Evolutionary conservation across 1,284 basidiomycete species (phyloP).

Genomic region (Lignosus rhinocerotis): DNA sequence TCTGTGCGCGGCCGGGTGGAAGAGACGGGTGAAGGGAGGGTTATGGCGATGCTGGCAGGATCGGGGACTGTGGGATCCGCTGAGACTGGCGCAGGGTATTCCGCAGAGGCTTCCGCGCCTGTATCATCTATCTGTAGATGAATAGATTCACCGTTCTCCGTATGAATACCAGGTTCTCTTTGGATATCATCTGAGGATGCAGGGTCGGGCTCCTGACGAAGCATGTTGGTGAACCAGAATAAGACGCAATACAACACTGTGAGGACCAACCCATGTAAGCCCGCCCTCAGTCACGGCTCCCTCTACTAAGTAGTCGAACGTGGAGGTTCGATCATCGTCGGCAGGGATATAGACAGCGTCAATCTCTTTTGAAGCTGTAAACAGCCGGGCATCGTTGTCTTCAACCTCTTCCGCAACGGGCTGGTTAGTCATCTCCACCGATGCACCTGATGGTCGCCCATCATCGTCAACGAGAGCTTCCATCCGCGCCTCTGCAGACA

Average conservation of each 20-base stretch:
- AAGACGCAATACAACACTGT: neutral
- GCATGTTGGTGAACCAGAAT: neutral
- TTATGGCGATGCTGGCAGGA: slow-evolving; percentile 33
- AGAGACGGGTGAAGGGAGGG: slow-evolving; percentile 22
- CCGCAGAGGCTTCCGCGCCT: neutral
- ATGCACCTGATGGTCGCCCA: neutral
- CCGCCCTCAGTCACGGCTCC: slow-evolving; percentile 26
- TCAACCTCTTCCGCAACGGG: slow-evolving; percentile 6
- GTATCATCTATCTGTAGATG: neutral
- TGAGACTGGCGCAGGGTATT: slow-evolving; percentile 42
- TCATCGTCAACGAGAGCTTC: slow-evolving; percentile 10
- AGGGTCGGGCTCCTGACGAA: neutral
- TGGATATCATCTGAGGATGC: neutral
- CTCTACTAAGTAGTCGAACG: slow-evolving; percentile 29
- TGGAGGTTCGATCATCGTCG: neutral
- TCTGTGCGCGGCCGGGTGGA: neutral
- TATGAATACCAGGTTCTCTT: neutral
- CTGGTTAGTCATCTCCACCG: neutral
- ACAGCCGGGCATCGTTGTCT: slow-evolving; percentile 1
- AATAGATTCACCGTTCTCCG: neutral
- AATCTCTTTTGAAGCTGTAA: neutral
- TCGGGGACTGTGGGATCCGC: slow-evolving; percentile 45
- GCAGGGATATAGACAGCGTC: slow-evolving; percentile 9
- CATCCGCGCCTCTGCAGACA: neutral
- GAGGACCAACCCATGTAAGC: neutral